Percentiles rank a stretch among this genome's conserved stretches.
These are phyloP conservation scores for Ulota crispa DNA, from an alignment of 225 moss, liverwort and hornwort species.

Conservation along the genomic window DNA sequence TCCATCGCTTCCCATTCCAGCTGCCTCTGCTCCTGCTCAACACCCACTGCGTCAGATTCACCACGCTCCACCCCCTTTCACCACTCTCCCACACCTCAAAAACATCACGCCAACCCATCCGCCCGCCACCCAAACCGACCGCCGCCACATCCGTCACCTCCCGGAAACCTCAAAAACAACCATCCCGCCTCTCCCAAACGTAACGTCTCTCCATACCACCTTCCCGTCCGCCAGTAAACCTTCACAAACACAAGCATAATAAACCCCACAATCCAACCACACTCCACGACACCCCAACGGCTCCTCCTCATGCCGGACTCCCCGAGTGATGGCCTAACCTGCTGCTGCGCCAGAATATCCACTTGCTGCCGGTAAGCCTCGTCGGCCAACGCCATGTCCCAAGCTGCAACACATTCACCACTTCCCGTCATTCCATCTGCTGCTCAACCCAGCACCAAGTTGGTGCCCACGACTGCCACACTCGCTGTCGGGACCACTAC, in stretches of 20 bases:
- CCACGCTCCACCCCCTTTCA: background rate
- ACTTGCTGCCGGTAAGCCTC: conserved; percentile 99
- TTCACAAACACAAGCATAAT: background rate
- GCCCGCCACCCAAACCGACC: background rate
- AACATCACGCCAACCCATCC: background rate
- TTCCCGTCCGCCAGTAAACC: background rate
- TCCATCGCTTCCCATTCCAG: conserved; percentile 98
- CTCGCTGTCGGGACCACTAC: background rate
- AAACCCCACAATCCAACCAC: background rate
- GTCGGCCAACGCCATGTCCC: conserved; percentile 95
- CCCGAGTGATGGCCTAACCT: conserved; percentile 43
- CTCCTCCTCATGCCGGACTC: background rate
- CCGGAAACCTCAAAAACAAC: background rate
- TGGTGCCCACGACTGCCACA: background rate
- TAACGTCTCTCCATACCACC: background rate
- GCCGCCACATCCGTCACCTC: background rate
- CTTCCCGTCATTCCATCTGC: background rate
- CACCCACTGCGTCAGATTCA: conserved; percentile 22
- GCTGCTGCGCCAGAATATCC: conserved; percentile 91
- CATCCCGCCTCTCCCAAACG: background rate
- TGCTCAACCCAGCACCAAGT: background rate
- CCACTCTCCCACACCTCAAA: background rate
- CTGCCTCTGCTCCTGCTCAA: conserved; percentile 85
- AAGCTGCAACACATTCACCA: conserved; percentile 58
- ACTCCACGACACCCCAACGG: background rate